phyloP scores from a whole-genome alignment of 805 yeast species.

The Tetrapisispora phaffii region DNA sequence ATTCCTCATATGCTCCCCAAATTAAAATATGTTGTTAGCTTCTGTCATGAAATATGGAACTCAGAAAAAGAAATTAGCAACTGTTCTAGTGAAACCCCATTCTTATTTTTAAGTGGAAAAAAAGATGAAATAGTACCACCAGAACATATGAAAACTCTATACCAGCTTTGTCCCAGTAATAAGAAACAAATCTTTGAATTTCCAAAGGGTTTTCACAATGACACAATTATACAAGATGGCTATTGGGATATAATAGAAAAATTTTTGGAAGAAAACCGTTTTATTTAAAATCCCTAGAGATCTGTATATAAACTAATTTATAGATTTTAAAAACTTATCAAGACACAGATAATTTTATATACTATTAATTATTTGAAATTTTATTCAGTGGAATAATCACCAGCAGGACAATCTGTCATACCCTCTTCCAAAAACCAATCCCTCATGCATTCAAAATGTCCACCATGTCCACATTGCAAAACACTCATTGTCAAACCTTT shows the following conservation, averaged over 20 bases:
- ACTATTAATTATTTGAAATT: too few relatives aligned
- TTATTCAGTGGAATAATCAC: conserved; percentile 30
- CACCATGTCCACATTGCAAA: conserved; percentile 75
- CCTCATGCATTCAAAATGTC: conserved; percentile 71
- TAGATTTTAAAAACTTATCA: neutral
- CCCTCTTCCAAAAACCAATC: conserved; percentile 64
- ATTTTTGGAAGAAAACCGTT: conserved; percentile 39
- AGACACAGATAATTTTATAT: neutral
- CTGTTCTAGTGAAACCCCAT: conserved; percentile 48
- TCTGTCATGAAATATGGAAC: conserved; percentile 78
- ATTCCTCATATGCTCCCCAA: conserved; percentile 67
- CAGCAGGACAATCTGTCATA: conserved; percentile 71
- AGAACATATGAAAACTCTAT: conserved; percentile 56
- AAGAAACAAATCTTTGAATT: conserved; percentile 46
- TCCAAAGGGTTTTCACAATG: conserved; percentile 64
- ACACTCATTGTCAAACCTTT: conserved; percentile 54
- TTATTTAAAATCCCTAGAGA: conserved; percentile 1
- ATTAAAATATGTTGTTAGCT: conserved; percentile 40
- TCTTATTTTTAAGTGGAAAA: conserved; percentile 60
- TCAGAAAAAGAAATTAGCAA: conserved; percentile 50
- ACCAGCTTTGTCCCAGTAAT: conserved; percentile 39
- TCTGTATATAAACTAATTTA: neutral
- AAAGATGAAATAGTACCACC: conserved; percentile 92
- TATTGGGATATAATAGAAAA: conserved; percentile 65
- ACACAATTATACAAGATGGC: conserved; percentile 60